Conservation (phyloP, 371 early-diverging fungal species). For the Aphelidium insulamus region DNA sequence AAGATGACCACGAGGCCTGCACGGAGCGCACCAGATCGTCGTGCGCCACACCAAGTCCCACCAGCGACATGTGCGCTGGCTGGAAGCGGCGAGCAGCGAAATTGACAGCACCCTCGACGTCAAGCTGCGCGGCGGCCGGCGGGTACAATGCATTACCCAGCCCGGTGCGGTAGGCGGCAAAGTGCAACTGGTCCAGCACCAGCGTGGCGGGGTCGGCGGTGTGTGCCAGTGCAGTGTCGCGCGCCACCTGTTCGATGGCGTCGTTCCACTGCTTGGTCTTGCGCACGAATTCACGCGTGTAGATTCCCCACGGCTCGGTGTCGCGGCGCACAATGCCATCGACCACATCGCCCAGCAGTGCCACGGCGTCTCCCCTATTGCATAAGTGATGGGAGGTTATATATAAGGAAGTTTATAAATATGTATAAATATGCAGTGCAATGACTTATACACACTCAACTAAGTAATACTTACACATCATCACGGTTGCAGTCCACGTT, state of each 20-base stretch:
- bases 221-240: conserved; percentile 42
- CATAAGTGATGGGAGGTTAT: neutral
- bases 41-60: conserved; percentile 63
- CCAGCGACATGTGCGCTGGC: conserved; percentile 48
- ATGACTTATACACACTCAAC: neutral
- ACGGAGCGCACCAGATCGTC: conserved; percentile 23
- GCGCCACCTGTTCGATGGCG: conserved; percentile 33
- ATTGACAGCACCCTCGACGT: conserved; percentile 34
- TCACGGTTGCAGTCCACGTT: conserved; percentile 72
- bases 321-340: too few relatives aligned
- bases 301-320: too few relatives aligned
- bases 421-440: neutral
- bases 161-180: conserved; percentile 76
- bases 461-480: conserved; percentile 48
- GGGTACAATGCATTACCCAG: conserved; percentile 80
- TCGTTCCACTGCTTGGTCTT: conserved; percentile 67
- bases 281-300: too few relatives aligned
- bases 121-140: conserved; percentile 23
- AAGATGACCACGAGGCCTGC: conserved; percentile 11
- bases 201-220: conserved; percentile 31
- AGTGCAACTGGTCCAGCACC: conserved; percentile 61
- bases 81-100: conserved; percentile 49
- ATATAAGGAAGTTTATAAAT: conserved; percentile 1
- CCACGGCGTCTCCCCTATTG: conserved; percentile 62
- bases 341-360: conserved; percentile 51